These are phyloP conservation scores for Tulasnella sp. DNA, from an alignment of 768 basidiomycete species.

Conservation along the genomic window DNA sequence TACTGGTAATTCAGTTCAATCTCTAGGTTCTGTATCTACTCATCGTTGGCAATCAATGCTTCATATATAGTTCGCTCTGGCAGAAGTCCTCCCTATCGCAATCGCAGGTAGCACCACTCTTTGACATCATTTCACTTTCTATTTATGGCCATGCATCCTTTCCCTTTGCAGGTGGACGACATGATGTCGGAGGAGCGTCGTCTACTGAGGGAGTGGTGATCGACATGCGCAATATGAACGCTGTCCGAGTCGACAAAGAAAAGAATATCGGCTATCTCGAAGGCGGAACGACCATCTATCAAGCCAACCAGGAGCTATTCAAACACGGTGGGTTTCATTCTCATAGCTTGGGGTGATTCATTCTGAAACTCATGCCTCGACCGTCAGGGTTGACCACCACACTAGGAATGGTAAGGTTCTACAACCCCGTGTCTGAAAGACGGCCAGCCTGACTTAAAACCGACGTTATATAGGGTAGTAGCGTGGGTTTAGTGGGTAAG, in stretches of 20 bases:
- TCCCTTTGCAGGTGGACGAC: constrained; percentile 13
- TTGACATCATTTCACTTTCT: too few species aligned
- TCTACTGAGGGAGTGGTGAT: constrained; percentile 22
- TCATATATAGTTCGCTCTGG: constrained; percentile 3
- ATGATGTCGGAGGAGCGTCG: constrained; percentile 4
- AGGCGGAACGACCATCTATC: not conserved
- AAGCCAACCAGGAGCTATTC: not conserved
- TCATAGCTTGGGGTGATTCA: not conserved
- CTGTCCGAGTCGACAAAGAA: constrained; percentile 8
- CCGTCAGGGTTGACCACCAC: not conserved
- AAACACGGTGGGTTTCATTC: constrained; percentile 6
- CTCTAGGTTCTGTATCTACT: not conserved
- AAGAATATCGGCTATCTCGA: constrained; percentile 9
- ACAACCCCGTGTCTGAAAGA: not conserved
- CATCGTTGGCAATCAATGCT: not conserved
- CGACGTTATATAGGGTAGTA: too few species aligned
- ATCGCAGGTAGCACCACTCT: too few species aligned
- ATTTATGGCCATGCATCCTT: not conserved
- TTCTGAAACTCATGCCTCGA: not conserved
- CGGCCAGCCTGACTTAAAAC: not conserved
- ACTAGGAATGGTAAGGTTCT: not conserved
- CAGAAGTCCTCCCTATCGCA: not conserved
- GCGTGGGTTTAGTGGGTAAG: too few species aligned
- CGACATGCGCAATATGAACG: constrained; percentile 13
- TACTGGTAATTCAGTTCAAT: not conserved